Percentiles rank a stretch among this genome's conserved stretches.
phyloP scores from a whole-genome alignment of 371 early-diverging fungal species.

The Haplosporangium sp. region DNA sequence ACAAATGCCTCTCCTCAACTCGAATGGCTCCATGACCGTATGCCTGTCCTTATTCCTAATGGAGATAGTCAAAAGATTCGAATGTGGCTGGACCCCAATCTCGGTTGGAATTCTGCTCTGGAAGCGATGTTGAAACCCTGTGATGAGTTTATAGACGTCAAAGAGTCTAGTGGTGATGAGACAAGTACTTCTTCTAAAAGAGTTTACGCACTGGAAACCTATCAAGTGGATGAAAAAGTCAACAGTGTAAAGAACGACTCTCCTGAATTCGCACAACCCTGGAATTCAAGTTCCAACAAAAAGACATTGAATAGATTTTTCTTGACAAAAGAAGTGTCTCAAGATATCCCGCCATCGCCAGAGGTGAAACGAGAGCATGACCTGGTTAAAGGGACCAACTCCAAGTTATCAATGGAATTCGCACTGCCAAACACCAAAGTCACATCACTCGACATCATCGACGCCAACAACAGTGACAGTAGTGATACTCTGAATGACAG shows the following conservation, averaged over 20 bases:
- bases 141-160: conserved; percentile 62
- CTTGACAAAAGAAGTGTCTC: conserved; percentile 7
- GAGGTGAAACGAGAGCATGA: conserved; percentile 1
- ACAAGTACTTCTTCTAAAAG: background rate
- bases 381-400: background rate
- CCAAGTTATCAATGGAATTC: too few relatives aligned
- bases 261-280: conserved; percentile 44
- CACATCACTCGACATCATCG: background rate
- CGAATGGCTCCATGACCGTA: conserved; percentile 74
- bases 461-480: background rate
- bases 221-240: conserved; percentile 51
- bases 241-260: conserved; percentile 50
- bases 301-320: conserved; percentile 47
- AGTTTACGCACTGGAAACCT: conserved; percentile 47
- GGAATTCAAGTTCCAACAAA: conserved; percentile 50
- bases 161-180: conserved; percentile 9
- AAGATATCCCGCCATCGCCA: background rate
- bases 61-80: conserved; percentile 58
- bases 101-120: conserved; percentile 57
- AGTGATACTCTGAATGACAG: background rate
- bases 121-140: conserved; percentile 66
- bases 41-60: conserved; percentile 77
- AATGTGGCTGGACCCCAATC: conserved; percentile 69
- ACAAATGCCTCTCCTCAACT: conserved; percentile 61
- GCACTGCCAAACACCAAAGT: too few relatives aligned